These are phyloP conservation scores for Puccinia triticina DNA, from an alignment of 1,284 basidiomycete species.

Conservation along the genomic window DNA sequence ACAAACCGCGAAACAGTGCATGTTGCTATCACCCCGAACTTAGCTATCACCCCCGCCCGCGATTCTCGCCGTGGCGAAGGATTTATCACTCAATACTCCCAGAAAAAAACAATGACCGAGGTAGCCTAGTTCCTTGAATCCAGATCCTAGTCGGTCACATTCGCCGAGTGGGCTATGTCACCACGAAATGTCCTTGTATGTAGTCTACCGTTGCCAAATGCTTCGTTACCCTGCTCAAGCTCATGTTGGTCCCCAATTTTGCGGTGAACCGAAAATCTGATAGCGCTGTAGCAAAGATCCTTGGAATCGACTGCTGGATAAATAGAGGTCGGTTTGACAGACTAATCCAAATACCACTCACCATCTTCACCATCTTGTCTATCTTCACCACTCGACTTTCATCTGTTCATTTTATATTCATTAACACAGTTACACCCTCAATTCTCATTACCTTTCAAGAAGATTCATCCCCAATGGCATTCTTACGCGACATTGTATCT, in stretches of 20 bases:
- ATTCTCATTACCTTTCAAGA: not conserved
- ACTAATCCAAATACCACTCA: not conserved
- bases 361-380: not conserved
- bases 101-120: too few species aligned
- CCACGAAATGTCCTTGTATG: not conserved
- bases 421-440: too few species aligned
- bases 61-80: too few species aligned
- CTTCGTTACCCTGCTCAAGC: not conserved
- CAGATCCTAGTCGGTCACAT: not conserved
- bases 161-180: not conserved
- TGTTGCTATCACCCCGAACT: too few species aligned
- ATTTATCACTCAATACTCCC: too few species aligned
- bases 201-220: not conserved
- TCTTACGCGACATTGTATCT: not conserved
- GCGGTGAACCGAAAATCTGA: not conserved
- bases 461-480: constrained; percentile 1
- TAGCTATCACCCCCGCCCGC: too few species aligned
- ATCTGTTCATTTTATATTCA: too few species aligned
- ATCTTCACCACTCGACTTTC: too few species aligned
- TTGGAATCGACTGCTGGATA: not conserved
- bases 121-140: too few species aligned
- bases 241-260: too few species aligned
- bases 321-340: not conserved
- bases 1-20: too few species aligned
- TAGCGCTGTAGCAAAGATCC: not conserved